A percentile compares a stretch with the other conserved stretches of the same genome.
Conservation (phyloP, 345 rosid species). For the Linum lewisii region DNA sequence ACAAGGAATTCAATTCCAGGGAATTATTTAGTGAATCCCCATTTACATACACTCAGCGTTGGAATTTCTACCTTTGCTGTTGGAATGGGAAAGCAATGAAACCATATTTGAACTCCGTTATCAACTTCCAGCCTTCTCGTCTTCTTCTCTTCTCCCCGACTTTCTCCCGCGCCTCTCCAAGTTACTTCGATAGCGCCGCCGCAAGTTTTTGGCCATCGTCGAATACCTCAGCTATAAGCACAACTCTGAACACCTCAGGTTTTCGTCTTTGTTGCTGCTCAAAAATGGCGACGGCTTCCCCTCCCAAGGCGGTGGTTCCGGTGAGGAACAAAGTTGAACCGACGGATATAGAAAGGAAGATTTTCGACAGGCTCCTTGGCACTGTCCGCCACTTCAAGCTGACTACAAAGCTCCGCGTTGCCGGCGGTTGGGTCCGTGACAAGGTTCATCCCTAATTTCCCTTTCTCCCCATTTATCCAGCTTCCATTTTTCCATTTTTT, state of each 20-base stretch:
- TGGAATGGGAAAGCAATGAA: conserved; percentile 23
- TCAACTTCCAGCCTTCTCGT: conserved; percentile 26
- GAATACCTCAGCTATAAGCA: background rate
- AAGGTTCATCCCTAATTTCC: conserved; percentile 36
- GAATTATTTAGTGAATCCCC: too few relatives aligned
- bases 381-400: conserved; percentile 58
- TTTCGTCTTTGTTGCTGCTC: conserved; percentile 4
- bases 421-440: conserved; percentile 99
- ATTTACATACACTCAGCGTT: too few relatives aligned
- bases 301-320: conserved; percentile 17
- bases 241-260: conserved; percentile 7
- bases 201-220: background rate
- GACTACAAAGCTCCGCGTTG: conserved; percentile 76
- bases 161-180: background rate
- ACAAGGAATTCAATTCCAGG: too few relatives aligned
- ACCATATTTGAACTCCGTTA: conserved; percentile 20
- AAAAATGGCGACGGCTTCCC: conserved; percentile 27
- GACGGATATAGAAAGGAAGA: conserved; percentile 49
- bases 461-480: background rate
- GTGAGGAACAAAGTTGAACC: conserved; percentile 54
- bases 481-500: background rate
- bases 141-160: conserved; percentile 16
- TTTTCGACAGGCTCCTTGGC: conserved; percentile 60
- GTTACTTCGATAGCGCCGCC: background rate
- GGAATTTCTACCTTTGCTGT: too few relatives aligned